Evolutionary conservation across 2,329 filamentous ascomycete species (phyloP), one percentile per base, ranked within the genome.

Genomic region (Pezicula neosporulosa): DNA sequence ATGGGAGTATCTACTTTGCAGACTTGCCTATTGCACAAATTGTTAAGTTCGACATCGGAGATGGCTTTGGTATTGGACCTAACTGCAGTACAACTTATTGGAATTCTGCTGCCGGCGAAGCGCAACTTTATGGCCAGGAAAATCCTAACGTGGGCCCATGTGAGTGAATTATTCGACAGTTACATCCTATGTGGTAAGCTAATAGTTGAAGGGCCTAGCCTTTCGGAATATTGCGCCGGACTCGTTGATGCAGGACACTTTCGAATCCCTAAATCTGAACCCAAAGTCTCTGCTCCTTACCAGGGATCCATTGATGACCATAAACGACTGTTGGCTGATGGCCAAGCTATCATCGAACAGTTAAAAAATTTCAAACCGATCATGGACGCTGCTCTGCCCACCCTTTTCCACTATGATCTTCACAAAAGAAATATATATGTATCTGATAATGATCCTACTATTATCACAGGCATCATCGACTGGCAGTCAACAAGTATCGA

Each of bases 351-450:
- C 37, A 39, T 39, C 37, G 18, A 19, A 8, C 37, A 39, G 16
- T 39, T 39, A 39, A 39, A 13, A n/a, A 39, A n/a, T 13, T 39
- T 39, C 16, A 39, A n/a, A 13, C 9, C 37, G 42, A 49, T 49
- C 15, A 42, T 39, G 46, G 52, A 64, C 30, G 57, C 60, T 44
- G 57, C 66, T 54, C 51, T 36, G 27, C 68, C 67, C 33, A 60
- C 65, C 4, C 54, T 74, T 3, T 67, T 70, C 47, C 70, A 74
- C 50, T 65, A 67, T 13, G 70, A 74, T 57, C 52, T 73, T 37
- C 64, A 73, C 54, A 69, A 67, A 61, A 60, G 68, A 52, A 75
- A 74, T 55, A 70, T 74, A 21, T 74, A 72, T 52, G 65, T 75
- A 44, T 70, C 66, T 6, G 61, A 68, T 44, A 63, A 69, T 8